Percentiles rank a stretch among this genome's conserved stretches.
phyloP scores from a whole-genome alignment of 177 flowering plant genomes.

The Vitis hybrid region DNA sequence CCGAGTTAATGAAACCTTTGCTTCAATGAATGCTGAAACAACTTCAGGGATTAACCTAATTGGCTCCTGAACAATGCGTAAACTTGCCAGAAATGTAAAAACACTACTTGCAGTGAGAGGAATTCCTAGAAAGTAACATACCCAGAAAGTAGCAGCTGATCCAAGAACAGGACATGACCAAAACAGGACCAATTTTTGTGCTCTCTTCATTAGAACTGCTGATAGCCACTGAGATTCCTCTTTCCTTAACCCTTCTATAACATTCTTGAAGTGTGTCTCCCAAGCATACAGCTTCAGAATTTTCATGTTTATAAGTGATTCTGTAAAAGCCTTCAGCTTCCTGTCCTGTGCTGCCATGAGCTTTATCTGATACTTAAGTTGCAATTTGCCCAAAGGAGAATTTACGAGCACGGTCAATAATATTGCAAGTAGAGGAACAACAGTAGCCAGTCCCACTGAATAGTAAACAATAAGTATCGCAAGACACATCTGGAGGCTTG shows the following conservation, averaged over 20 bases:
- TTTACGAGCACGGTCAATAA: constrained; percentile 38
- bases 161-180: constrained; percentile 62
- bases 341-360: constrained; percentile 55
- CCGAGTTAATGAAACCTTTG: constrained; percentile 56
- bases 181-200: constrained; percentile 38
- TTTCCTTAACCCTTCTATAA: constrained; percentile 40
- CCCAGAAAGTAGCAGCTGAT: constrained; percentile 43
- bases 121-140: constrained; percentile 51
- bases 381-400: constrained; percentile 53
- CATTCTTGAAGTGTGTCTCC: constrained; percentile 68
- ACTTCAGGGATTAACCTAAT: constrained; percentile 52
- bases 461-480: constrained; percentile 42
- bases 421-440: constrained; percentile 43
- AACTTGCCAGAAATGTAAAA: constrained; percentile 62
- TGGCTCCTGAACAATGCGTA: constrained; percentile 61
- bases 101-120: constrained; percentile 52
- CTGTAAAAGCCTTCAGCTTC: constrained; percentile 48
- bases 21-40: constrained; percentile 45
- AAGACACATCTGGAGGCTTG: constrained; percentile 45
- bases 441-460: constrained; percentile 47
- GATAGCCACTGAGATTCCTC: constrained; percentile 43
- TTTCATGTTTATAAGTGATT: constrained; percentile 60
- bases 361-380: constrained; percentile 45
- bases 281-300: constrained; percentile 67
- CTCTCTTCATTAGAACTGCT: constrained; percentile 34